Percentiles rank a stretch among this genome's conserved stretches.
These are phyloP conservation scores for Hygrophorus pudorinus DNA, from an alignment of 768 basidiomycete genomes.

Conservation along the genomic window DNA sequence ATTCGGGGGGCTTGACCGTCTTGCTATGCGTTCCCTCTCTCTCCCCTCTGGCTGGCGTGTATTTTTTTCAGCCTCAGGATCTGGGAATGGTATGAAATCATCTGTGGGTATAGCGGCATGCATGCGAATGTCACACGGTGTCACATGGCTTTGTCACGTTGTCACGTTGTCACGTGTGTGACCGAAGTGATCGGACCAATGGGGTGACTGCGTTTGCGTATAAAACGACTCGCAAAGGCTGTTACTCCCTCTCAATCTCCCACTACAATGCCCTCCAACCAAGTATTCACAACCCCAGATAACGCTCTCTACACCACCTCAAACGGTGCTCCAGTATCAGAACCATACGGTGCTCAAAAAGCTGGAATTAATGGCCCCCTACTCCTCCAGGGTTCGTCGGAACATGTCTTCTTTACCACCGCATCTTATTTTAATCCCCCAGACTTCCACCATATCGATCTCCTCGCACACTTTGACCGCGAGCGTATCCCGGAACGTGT, in stretches of 20 bases:
- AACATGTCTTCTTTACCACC: not conserved
- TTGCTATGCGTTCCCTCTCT: conserved; percentile 35
- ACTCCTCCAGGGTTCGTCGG: conserved; percentile 65
- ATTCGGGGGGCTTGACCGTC: no score
- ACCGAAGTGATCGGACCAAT: no score
- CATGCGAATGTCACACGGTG: no score
- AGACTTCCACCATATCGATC: conserved; percentile 88
- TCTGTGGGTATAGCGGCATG: no score
- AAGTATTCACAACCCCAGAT: conserved; percentile 45
- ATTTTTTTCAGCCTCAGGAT: not conserved
- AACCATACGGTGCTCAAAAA: conserved; percentile 75
- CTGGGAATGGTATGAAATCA: conserved; percentile 4
- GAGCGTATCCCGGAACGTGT: conserved; percentile 96
- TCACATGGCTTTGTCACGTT: no score
- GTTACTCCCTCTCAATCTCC: not conserved
- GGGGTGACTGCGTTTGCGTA: no score
- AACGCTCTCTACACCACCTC: conserved; percentile 74
- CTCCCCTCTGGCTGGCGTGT: conserved; percentile 14
- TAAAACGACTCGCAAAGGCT: no score
- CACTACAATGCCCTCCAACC: conserved; percentile 53
- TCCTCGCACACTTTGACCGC: conserved; percentile 86
- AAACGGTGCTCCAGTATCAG: conserved; percentile 64
- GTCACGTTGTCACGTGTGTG: no score
- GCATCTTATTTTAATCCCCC: conserved; percentile 5
- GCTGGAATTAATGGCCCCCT: conserved; percentile 73